Evolutionary conservation across 495 filamentous ascomycete species (phyloP), one percentile per base, ranked within the genome.

Genomic region (Penicillium arizonense): DNA sequence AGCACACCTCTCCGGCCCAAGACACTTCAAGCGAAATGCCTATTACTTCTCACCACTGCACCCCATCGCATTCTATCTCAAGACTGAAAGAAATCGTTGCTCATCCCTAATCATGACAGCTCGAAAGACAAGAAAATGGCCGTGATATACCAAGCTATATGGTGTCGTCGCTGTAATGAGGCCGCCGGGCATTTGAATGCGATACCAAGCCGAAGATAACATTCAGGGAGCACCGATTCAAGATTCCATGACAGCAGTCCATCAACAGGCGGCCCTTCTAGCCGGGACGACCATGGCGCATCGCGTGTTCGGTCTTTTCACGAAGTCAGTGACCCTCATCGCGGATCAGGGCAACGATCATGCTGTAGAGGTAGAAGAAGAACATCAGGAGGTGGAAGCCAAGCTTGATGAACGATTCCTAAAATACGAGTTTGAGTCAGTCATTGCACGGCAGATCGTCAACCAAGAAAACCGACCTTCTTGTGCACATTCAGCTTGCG

Each of bases 341-440:
- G 62, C 87, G 85, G 80, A 99, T 99, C 47, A 97, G 78, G 53
- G 93, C 93, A 47, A 97, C 94, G 53, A 99, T 99, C 95, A 99
- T 99, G 72, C 74, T 93, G 85, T 97, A 99, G 23, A 99, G 85
- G 77, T 99, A 99, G 84, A 97, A 99, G 82, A 99, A 99, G 83
- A 99, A 99, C 88, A 99, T 95, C 76, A 97, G 69, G 35, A 99
- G 85, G 72, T 97, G 94, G 83, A 99, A 97, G 52, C 93, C 95
- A 34, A 99, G 89, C 75, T 99, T 99, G 77, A 95, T 87, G 74
- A 99, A 97, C 5, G 92, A 97, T 85, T 99, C 95, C 93, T 97
- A 61, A 23, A 37, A 23, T 30, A 43, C 10, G 26, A 36, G 3
- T 12, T 50, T 13, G 30, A 34, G 48, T 50, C 48, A 50, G 48